Evolutionary conservation across 2,329 filamentous ascomycete species (phyloP).

Genomic region (Aureobasidium sp.): DNA sequence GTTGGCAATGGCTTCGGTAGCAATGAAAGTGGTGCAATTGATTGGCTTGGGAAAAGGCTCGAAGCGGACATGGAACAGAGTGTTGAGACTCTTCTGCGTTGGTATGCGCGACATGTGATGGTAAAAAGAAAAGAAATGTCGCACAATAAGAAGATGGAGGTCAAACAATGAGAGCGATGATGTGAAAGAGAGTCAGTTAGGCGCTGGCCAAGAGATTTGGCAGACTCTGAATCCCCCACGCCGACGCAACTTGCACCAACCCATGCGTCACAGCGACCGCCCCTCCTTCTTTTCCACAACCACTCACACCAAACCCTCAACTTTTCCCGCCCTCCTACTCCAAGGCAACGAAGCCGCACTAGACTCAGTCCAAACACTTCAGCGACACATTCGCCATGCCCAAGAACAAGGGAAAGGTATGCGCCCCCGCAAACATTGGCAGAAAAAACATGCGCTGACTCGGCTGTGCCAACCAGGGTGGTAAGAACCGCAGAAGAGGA

Average conservation of each 20-base stretch:
- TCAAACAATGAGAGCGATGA: background rate
- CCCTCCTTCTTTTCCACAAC: conserved; percentile 6
- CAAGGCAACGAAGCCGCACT: conserved; percentile 20
- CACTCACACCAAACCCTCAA: background rate
- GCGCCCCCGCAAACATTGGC: conserved; percentile 4
- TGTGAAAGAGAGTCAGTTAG: background rate
- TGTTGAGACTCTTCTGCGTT: background rate
- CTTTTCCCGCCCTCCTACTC: background rate
- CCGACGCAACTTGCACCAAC: background rate
- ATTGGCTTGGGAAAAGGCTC: conserved; percentile 18
- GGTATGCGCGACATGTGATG: background rate
- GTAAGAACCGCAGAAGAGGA: conserved; percentile 96
- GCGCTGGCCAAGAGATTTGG: conserved; percentile 11
- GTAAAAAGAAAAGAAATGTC: background rate
- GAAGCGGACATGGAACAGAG: conserved; percentile 11
- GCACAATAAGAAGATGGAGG: background rate
- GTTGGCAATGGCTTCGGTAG: conserved; percentile 17
- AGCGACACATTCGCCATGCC: conserved; percentile 58
- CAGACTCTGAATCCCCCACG: conserved; percentile 7
- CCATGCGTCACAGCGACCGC: conserved; percentile 4
- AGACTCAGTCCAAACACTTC: conserved; percentile 10
- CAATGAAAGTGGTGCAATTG: conserved; percentile 20
- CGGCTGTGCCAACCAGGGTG: conserved; percentile 55
- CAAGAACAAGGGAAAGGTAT: conserved; percentile 99
- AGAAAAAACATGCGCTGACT: conserved; percentile 21